Base-by-base conservation (phyloP, 257 asterid genomes). In the Parsonsia alboflavescens region DNA sequence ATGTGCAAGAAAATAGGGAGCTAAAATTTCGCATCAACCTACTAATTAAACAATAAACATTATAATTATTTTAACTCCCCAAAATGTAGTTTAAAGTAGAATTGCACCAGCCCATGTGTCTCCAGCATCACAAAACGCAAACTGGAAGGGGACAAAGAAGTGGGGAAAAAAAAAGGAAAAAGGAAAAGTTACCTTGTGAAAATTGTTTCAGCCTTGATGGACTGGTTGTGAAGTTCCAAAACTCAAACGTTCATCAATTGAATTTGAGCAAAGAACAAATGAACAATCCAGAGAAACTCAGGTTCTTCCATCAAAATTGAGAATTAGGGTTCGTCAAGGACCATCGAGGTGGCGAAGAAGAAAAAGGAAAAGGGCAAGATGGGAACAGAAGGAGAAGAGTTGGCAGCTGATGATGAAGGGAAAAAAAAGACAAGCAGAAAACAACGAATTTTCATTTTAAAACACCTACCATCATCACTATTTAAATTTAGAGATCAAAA, bases 381-480 rank as follows among this genome's bases (percentile, higher is more conserved):
- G 63, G 65, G 78, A 58, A 77, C 26, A 62, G 16, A 65, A 62
- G 42, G 5, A 72, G 48, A 66, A 42, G 30, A 78, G 85, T 68
- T 73, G 79, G 77, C 80, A 70, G 58, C 72, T 56, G 75, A 33
- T 48, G 61, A 59, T 62, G 26, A 22, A 71, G 36, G 42, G 65
- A 66, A 46, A 75, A n/a, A 6, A 71, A n/a, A n/a, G n/a, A 48
- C 76, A 82, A 65, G 75, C 13, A 53, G 76, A 73, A 76, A 77
- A 62, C 65, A 24, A 76, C 73, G 75, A 78, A 68, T 62, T 71
- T 24, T 44, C 50, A 11, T 28, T 72, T 73, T 50, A 4, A 52
- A 67, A 54, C 52, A 50, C 73, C 42, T 24, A 46, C 59, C 16
- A 26, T 68, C 42, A 12, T 68, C n/a, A 45, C 36, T 30, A 13